Percentiles rank a stretch among this genome's conserved stretches.
These are phyloP conservation scores for Trichomonas vaginalis DNA, from an alignment of 208 protist species.

Conservation along the genomic window DNA sequence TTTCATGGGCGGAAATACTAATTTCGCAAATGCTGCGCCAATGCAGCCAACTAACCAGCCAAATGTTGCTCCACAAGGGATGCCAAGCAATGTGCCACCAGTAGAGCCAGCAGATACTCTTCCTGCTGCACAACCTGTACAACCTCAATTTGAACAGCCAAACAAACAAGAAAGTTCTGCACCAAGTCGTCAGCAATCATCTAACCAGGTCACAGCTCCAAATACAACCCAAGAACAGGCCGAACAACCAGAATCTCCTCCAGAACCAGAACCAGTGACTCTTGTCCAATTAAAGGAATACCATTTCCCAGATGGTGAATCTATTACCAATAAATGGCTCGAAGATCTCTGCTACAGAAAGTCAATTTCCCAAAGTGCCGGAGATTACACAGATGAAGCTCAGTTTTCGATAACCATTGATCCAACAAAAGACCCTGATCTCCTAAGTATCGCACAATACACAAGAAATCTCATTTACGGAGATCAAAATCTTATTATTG, in stretches of 20 bases:
- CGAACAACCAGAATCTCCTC: background rate
- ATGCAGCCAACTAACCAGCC: background rate
- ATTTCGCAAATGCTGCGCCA: background rate
- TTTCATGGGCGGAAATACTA: background rate
- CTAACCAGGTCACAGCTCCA: too few species aligned
- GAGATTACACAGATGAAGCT: background rate
- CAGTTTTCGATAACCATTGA: background rate
- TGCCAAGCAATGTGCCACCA: background rate
- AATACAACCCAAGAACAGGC: background rate
- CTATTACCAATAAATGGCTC: background rate
- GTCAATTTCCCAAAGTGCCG: background rate
- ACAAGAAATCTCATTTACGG: background rate
- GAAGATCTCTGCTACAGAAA: background rate
- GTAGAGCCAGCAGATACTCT: too few species aligned
- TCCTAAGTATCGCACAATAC: background rate
- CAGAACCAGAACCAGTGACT: too few species aligned
- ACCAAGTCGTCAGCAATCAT: too few species aligned
- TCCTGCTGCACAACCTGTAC: too few species aligned
- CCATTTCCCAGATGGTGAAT: background rate
- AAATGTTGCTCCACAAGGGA: background rate
- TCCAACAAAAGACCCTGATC: background rate
- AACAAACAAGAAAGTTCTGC: too few species aligned
- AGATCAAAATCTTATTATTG: background rate
- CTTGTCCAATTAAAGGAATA: too few species aligned
- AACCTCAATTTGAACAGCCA: too few species aligned